phyloP scores from a whole-genome alignment of 805 yeast genomes.

The Schwanniomyces occidentalis region DNA sequence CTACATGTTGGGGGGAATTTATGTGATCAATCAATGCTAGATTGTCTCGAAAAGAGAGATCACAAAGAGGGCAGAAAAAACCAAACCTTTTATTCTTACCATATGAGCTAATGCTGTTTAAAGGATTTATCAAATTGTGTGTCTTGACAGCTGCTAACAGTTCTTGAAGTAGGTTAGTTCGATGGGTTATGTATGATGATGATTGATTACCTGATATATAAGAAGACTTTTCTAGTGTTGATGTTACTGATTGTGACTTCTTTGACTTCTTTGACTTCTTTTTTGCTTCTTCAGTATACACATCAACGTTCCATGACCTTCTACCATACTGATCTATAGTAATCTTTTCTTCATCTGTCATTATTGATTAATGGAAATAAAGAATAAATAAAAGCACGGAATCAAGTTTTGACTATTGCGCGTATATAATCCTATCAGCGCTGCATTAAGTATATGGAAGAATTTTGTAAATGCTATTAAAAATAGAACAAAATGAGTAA shows the following conservation, averaged over 20 bases:
- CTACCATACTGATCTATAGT: constrained; percentile 57
- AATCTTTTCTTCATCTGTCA: constrained; percentile 19
- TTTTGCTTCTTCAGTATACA: constrained; percentile 52
- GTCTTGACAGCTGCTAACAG: constrained; percentile 34
- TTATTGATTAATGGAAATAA: too few relatives aligned
- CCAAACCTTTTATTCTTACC: constrained; percentile 67
- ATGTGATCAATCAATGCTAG: constrained; percentile 81
- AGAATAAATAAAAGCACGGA: too few relatives aligned
- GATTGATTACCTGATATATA: constrained; percentile 13
- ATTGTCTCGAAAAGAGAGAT: constrained; percentile 79
- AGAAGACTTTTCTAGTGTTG: constrained; percentile 6
- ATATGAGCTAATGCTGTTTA: constrained; percentile 9
- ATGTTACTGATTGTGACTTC: constrained; percentile 2
- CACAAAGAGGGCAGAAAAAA: constrained; percentile 80
- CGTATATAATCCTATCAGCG: too few relatives aligned
- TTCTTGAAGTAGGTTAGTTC: constrained; percentile 29
- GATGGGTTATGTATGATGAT: constrained; percentile 25
- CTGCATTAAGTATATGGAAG: too few relatives aligned
- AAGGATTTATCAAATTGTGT: constrained; percentile 34
- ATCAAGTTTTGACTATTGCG: too few relatives aligned
- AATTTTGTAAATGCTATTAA: neutral
- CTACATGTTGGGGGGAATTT: constrained; percentile 68
- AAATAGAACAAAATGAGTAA: constrained; percentile 1
- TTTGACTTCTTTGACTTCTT: constrained; percentile 17
- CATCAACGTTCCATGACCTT: constrained; percentile 71